Evolutionary conservation across 2,329 filamentous ascomycete species (phyloP).

Genomic region (Acrodontium crateriforme): DNA sequence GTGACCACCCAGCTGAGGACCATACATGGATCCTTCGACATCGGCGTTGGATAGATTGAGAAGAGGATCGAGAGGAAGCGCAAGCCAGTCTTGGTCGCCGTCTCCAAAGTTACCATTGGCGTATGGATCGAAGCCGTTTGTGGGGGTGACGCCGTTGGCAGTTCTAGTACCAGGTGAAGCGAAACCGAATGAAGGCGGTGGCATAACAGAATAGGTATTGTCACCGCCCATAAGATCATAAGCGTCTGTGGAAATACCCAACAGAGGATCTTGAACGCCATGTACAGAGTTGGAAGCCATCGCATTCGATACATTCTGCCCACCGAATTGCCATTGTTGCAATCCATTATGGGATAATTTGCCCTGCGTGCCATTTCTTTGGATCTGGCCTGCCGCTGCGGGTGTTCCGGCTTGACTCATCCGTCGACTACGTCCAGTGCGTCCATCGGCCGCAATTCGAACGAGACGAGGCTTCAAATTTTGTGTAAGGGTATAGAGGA

Average conservation of each 20-base stretch:
- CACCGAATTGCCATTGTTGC: slow-evolving; percentile 2
- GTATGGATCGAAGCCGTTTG: slow-evolving; percentile 14
- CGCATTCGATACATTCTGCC: slow-evolving; percentile 1
- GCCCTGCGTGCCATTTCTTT: slow-evolving; percentile 2
- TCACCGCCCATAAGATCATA: slow-evolving; percentile 30
- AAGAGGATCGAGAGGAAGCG: slow-evolving; percentile 47
- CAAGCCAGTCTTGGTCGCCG: slow-evolving; percentile 42
- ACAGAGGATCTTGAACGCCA: slow-evolving; percentile 20
- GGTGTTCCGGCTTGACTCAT: slow-evolving; percentile 8
- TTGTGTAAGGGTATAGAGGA: slow-evolving; percentile 65
- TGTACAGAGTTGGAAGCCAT: slow-evolving; percentile 8
- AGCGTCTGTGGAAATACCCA: slow-evolving; percentile 30
- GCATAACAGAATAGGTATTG: slow-evolving; percentile 32
- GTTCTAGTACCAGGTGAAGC: slow-evolving; percentile 11
- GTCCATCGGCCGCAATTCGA: slow-evolving; percentile 37
- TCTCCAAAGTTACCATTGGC: slow-evolving; percentile 10
- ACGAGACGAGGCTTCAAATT: slow-evolving; percentile 59
- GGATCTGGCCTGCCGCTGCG: slow-evolving; percentile 1
- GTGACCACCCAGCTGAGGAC: slow-evolving; percentile 49
- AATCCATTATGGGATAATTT: slow-evolving; percentile 4
- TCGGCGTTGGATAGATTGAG: slow-evolving; percentile 44
- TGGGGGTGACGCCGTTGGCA: slow-evolving; percentile 23
- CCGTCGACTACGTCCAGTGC: slow-evolving; percentile 12
- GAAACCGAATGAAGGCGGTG: slow-evolving; percentile 29
- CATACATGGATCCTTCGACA: slow-evolving; percentile 41